A percentile compares a stretch with the other conserved stretches of the same genome.
phyloP scores from a whole-genome alignment of 192 early-diverging fungal genomes.

The Mycoemilia scoparia region DNA sequence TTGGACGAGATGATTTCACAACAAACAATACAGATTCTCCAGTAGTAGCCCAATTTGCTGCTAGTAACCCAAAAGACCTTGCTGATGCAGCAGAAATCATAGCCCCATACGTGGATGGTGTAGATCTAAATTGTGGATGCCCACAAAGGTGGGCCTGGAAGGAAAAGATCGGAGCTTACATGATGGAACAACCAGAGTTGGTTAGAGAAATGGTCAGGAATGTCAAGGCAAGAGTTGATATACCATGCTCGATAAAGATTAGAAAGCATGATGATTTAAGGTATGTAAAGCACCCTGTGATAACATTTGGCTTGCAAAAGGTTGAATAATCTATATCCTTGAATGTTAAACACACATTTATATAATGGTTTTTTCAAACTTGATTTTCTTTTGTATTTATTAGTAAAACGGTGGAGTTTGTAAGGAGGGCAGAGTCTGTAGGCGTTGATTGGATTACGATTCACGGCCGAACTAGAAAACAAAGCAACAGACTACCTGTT shows the following conservation, averaged over 20 bases:
- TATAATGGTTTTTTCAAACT: not conserved
- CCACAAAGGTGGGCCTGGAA: constrained; percentile 91
- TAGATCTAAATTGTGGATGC: constrained; percentile 86
- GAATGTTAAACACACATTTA: not conserved
- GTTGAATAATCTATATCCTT: too few relatives aligned
- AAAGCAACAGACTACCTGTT: constrained; percentile 65
- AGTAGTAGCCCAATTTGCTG: constrained; percentile 88
- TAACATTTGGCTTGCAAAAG: not conserved
- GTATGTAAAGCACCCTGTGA: constrained; percentile 9
- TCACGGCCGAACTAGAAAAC: constrained; percentile 70
- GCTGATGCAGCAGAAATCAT: constrained; percentile 72
- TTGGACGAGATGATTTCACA: constrained; percentile 70
- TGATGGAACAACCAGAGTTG: constrained; percentile 76
- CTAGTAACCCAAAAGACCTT: constrained; percentile 55
- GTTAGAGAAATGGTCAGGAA: constrained; percentile 81
- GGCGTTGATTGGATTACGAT: constrained; percentile 82
- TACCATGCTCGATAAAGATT: constrained; percentile 77
- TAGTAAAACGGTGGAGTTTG: constrained; percentile 67
- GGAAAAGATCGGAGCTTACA: constrained; percentile 67
- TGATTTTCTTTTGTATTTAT: constrained; percentile 2
- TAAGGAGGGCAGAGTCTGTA: constrained; percentile 58
- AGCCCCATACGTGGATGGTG: constrained; percentile 51
- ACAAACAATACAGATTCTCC: constrained; percentile 68
- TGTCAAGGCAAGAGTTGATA: constrained; percentile 42
- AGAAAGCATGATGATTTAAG: constrained; percentile 56